phyloP scores from a whole-genome alignment of 2,329 filamentous ascomycete genomes.

The Cucurbitaria berberidis region DNA sequence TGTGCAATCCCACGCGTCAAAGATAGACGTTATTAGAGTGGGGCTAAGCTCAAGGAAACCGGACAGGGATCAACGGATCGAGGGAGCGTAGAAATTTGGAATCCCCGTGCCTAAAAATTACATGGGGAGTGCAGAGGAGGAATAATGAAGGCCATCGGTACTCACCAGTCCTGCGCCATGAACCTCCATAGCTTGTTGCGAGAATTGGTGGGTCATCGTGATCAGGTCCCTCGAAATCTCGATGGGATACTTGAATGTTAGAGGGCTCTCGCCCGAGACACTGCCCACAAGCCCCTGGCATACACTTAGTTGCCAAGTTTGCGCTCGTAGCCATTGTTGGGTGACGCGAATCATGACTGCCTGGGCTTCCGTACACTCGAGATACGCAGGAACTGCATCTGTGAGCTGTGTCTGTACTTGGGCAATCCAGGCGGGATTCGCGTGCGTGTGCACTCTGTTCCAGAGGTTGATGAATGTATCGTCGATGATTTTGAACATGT shows the following conservation, averaged over 20 bases:
- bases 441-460: constrained; percentile 63
- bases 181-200: constrained; percentile 74
- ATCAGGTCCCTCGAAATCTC: constrained; percentile 67
- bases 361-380: constrained; percentile 68
- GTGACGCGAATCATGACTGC: constrained; percentile 72
- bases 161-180: constrained; percentile 75
- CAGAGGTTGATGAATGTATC: constrained; percentile 68
- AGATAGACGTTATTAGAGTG: constrained; percentile 38
- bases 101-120: constrained; percentile 17
- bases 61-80: constrained; percentile 29
- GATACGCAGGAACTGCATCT: constrained; percentile 61
- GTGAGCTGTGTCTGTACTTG: constrained; percentile 59
- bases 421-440: constrained; percentile 54
- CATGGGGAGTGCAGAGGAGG: constrained; percentile 9
- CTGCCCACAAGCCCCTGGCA: constrained; percentile 69
- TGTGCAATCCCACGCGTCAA: constrained; percentile 30
- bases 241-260: constrained; percentile 67
- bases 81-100: constrained; percentile 23
- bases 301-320: constrained; percentile 76
- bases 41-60: constrained; percentile 27
- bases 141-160: constrained; percentile 25
- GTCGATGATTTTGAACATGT: constrained; percentile 67
- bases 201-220: constrained; percentile 72
- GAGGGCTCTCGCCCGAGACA: constrained; percentile 62
- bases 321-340: constrained; percentile 72